Percentiles rank a stretch among this genome's conserved stretches.
Conservation (phyloP, 2,329 filamentous ascomycete species). For the Apiospora arundinis region DNA sequence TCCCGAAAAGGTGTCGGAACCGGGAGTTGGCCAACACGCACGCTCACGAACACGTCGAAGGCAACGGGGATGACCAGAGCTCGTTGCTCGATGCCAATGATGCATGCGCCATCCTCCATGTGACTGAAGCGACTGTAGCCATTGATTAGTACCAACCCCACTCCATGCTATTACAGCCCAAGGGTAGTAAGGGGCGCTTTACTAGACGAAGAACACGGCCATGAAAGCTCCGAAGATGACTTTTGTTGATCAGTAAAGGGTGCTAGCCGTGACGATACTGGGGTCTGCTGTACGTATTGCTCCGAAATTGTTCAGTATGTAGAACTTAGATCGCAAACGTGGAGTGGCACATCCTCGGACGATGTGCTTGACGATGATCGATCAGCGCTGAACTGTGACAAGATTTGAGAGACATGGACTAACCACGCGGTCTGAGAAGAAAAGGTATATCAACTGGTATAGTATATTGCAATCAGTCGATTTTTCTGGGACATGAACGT, state of each 20-base stretch:
- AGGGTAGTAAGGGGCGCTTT: not conserved
- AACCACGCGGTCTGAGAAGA: conserved; percentile 5
- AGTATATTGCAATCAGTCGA: not conserved
- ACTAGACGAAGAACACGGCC: not conserved
- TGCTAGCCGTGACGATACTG: not conserved
- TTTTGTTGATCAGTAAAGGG: not conserved
- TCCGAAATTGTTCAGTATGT: not conserved
- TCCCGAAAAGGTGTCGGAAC: not conserved
- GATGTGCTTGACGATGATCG: not conserved
- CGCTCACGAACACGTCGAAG: not conserved
- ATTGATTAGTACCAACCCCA: not conserved
- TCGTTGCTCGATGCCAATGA: not conserved
- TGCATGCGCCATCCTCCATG: not conserved
- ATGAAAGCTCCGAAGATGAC: not conserved
- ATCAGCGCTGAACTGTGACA: not conserved
- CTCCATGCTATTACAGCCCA: too few species aligned
- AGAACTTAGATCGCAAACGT: not conserved
- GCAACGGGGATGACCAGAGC: not conserved
- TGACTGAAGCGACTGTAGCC: not conserved
- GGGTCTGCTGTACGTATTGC: not conserved
- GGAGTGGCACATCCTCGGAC: not conserved
- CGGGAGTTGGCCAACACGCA: not conserved
- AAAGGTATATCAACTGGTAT: not conserved
- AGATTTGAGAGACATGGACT: not conserved
- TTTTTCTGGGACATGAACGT: not conserved